Base-by-base conservation (phyloP, 495 filamentous ascomycete genomes). In the Chaetomidium leptoderma region DNA sequence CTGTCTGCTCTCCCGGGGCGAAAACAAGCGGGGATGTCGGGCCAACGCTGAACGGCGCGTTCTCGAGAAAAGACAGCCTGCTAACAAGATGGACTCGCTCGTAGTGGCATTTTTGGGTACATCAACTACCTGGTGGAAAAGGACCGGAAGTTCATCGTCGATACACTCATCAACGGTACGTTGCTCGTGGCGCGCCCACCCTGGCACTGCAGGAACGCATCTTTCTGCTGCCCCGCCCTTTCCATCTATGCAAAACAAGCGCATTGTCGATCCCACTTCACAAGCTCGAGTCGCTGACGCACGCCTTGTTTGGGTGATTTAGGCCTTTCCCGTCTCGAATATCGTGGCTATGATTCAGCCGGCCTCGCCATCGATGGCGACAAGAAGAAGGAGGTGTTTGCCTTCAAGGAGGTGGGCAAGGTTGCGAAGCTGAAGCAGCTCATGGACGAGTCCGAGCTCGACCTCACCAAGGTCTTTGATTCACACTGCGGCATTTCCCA, bases 351-450 rank as follows among this genome's bases (percentile, higher is more conserved):
- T 72, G 93, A 98, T 73, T 97, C 92, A 58, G 95, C 93, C 58
- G 93, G 93, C 73, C 79, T 98, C 58, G 93, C 92, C 62, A 81
- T 98, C 57, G 95, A 98, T 74, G 93, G 95, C 58, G 88, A 97
- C 84, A 97, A 96, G 82, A 96, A 96, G 80, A 92, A 95, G 60
- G 90, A 96, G 78, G 91, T 98, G 60, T 84, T 89, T 65, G 92
- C 95, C 26, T 97, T 90, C 83, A 98, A 98, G 80, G 95, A 97
- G 76, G 93, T 98, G 35, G 93, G 93, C 77, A 98, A 98, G 83
- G 93, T 98, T 51, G 91, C 86, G 63, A 95, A 95, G 76, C 79
- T 98, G 69, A 95, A 89, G 83, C 78, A 90, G 73, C 89, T 97
- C 74, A 91, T 97, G 66, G 88, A 86, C 24, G 85, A 90, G 70